Evolutionary conservation across 495 filamentous ascomycete genomes (phyloP), one percentile per base, ranked within the genome.

Genomic region (Penicillium roqueforti): DNA sequence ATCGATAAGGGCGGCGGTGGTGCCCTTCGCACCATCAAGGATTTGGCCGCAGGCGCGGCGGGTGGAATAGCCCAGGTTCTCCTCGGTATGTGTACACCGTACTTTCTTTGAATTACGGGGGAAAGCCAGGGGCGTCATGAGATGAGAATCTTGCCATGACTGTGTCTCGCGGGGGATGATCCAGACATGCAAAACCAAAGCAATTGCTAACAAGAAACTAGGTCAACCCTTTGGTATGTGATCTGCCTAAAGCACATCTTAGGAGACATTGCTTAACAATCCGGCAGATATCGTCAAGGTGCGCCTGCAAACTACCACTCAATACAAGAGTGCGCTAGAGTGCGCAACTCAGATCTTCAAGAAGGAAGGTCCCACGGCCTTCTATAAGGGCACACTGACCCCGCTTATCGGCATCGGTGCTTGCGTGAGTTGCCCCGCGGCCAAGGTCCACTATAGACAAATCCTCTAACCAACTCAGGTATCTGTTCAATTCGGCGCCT

Each of bases 311-410:
- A 98, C 93, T 11, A 88, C 84, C 41, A 83, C 79, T 18, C 77
- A 88, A 58, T 95, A 96, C 77, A 77, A 79, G 53, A 86, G 80
- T 63, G 93, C 93, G 40, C 68, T 92, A 29, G 80, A 91, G 59
- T 87, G 87, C 55, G 93, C 92, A 1, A 77, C 77, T 41, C 82
- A 88, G 60, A 97, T 97, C 72, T 88, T 88, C 67, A 84, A 82
- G 62, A 86, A 88, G 68, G 93, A 98, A 71, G 95, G 93, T 2
- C 78, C 92, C 1, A 65, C 86, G 3, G 92, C 93, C 41, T 98
- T 98, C 81, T 98, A 98, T 81, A 98, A 98, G 72, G 93, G 93
- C 56, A 97, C 95, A 3, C 76, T 97, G 48, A 97, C 95, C n/a
- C 93, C 93, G 1, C 76, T 98, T 29, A 80, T 98, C 31, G 93